Evolutionary conservation across 2,329 filamentous ascomycete genomes (phyloP).

Genomic region (Leptographium radiaticola): DNA sequence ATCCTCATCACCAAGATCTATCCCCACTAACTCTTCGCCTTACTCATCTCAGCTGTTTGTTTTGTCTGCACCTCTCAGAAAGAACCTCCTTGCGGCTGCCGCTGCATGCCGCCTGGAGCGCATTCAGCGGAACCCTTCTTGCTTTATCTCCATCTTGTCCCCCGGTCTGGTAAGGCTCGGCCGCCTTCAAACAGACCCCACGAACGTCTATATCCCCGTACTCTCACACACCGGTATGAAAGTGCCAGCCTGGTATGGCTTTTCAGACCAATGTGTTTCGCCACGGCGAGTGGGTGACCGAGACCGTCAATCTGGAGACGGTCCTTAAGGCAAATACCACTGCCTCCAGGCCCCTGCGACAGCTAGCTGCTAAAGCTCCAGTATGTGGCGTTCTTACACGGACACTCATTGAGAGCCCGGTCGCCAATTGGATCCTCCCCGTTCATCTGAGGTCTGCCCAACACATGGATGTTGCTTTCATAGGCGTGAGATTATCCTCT

Average conservation of each 20-base stretch:
- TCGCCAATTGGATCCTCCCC: slow-evolving; percentile 64
- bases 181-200: neutral
- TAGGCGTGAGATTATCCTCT: slow-evolving; percentile 49
- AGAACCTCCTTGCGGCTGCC: neutral
- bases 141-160: neutral
- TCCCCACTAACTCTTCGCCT: neutral
- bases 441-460: slow-evolving; percentile 58
- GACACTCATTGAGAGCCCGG: slow-evolving; percentile 64
- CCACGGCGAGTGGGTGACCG: slow-evolving; percentile 44
- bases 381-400: slow-evolving; percentile 61
- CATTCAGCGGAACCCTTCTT: neutral
- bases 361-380: slow-evolving; percentile 27
- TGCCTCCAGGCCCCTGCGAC: slow-evolving; percentile 18
- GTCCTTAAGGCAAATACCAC: slow-evolving; percentile 25
- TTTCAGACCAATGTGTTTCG: slow-evolving; percentile 42
- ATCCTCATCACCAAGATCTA: neutral
- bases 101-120: slow-evolving; percentile 1
- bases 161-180: neutral
- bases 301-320: slow-evolving; percentile 32
- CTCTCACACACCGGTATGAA: neutral
- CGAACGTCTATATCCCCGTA: neutral
- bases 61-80: neutral
- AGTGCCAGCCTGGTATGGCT: slow-evolving; percentile 22
- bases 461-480: slow-evolving; percentile 73
- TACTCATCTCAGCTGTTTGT: no score